Evolutionary conservation across 176 grass and related monocot genomes (phyloP).

Genomic region (Zoysia pacifica): DNA sequence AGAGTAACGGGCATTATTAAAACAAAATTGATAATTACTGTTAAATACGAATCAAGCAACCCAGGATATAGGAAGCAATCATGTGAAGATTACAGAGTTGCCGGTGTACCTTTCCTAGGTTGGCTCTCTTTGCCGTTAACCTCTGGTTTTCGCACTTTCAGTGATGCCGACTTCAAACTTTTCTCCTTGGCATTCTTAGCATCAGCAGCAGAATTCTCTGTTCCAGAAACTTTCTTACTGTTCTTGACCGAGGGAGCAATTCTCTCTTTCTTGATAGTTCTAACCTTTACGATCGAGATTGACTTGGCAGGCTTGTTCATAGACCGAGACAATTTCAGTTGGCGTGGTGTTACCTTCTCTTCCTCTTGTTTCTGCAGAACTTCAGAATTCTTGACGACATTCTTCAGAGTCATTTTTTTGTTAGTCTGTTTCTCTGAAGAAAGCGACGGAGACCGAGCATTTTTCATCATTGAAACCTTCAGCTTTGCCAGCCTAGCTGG

Average conservation of each 20-base stretch:
- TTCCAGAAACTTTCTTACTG: constrained; percentile 37
- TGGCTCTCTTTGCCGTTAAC: constrained; percentile 21
- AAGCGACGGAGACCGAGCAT: constrained; percentile 8
- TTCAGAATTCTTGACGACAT: constrained; percentile 31
- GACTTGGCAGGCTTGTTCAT: constrained; percentile 45
- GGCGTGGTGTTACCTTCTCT: constrained; percentile 26
- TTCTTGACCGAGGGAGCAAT: constrained; percentile 38
- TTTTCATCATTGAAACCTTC: constrained; percentile 5
- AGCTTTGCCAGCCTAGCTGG: constrained; percentile 7
- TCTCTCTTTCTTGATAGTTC: constrained; percentile 31
- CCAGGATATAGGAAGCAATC: background rate
- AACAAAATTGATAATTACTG: background rate
- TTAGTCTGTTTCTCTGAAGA: constrained; percentile 28
- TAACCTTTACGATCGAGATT: constrained; percentile 36
- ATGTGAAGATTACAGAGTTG: background rate
- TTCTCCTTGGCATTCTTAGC: constrained; percentile 38
- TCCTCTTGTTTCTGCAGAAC: constrained; percentile 34
- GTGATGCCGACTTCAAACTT: constrained; percentile 38
- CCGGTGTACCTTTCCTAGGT: constrained; percentile 35
- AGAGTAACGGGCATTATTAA: background rate
- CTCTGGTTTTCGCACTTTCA: constrained; percentile 41
- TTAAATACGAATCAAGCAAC: background rate
- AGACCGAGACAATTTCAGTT: constrained; percentile 46
- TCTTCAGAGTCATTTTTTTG: constrained; percentile 41
- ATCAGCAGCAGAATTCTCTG: constrained; percentile 14